Conservation (phyloP, 176 grass and related monocot genomes). For the Tuctoria greenei region DNA sequence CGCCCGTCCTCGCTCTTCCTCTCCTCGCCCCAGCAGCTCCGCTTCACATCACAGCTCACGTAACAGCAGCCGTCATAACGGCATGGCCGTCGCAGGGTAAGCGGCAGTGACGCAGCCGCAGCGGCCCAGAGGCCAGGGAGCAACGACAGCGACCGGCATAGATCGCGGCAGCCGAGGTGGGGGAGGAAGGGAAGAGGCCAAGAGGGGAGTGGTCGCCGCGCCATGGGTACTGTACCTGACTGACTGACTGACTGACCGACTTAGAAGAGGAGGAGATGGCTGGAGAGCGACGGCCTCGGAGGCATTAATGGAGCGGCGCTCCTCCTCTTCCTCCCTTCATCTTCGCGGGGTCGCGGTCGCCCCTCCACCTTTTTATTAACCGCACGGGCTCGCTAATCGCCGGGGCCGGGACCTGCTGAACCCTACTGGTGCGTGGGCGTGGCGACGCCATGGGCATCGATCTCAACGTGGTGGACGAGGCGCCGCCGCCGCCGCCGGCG, state of each 20-base stretch:
- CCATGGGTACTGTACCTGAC: constrained; percentile 37
- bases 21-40: constrained; percentile 1
- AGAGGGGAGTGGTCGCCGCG: constrained; percentile 2
- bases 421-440: constrained; percentile 8
- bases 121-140: constrained; percentile 30
- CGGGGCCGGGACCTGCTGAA: constrained; percentile 6
- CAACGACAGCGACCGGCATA: constrained; percentile 36
- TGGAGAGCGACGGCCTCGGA: constrained; percentile 52
- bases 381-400: not conserved
- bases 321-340: not conserved
- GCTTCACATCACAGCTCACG: constrained; percentile 32
- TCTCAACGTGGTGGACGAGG: constrained; percentile 65
- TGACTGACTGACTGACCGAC: constrained; percentile 10
- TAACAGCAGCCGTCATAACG: constrained; percentile 42
- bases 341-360: constrained; percentile 27
- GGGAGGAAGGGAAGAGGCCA: not conserved
- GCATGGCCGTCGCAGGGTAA: constrained; percentile 40
- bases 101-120: too few species aligned
- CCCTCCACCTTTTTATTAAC: constrained; percentile 38
- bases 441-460: constrained; percentile 91
- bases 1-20: not conserved
- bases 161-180: constrained; percentile 46
- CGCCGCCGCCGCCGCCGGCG: constrained; percentile 30
- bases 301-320: constrained; percentile 45
- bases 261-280: constrained; percentile 40